Evolutionary conservation across 1,284 basidiomycete genomes (phyloP).

Genomic region (Sporisorium scitamineum): DNA sequence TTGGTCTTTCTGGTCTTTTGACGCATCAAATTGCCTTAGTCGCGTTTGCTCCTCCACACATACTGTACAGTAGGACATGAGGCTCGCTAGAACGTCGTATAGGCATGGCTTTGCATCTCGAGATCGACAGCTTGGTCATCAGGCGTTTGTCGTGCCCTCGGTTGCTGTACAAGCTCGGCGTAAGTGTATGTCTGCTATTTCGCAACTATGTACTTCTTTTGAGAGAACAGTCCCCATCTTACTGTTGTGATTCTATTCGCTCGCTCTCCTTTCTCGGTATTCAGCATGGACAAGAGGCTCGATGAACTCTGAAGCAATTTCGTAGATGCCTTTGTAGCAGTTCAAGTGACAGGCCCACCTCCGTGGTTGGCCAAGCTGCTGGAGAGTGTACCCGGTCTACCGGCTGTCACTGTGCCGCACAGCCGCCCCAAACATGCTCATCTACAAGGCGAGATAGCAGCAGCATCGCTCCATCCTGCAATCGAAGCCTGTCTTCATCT

Average conservation of each 20-base stretch:
- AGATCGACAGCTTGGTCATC: background rate
- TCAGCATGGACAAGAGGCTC: slow-evolving; percentile 11
- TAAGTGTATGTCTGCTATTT: background rate
- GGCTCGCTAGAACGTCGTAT: too few relatives aligned
- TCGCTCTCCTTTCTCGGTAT: background rate
- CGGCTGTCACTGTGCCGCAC: slow-evolving; percentile 20
- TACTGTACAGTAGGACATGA: too few relatives aligned
- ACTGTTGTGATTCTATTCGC: too few relatives aligned
- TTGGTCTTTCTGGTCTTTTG: too few relatives aligned
- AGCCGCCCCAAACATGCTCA: slow-evolving; percentile 19
- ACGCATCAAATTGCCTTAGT: too few relatives aligned
- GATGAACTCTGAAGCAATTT: slow-evolving; percentile 11
- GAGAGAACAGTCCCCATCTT: too few relatives aligned
- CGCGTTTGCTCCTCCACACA: background rate
- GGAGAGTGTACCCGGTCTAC: slow-evolving; percentile 10
- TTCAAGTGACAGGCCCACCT: background rate
- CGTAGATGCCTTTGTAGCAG: background rate
- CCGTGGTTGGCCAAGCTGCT: slow-evolving; percentile 19
- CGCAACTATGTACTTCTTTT: background rate
- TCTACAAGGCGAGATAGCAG: slow-evolving; percentile 21
- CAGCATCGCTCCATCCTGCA: slow-evolving; percentile 21
- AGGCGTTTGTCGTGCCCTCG: background rate
- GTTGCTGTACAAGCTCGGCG: background rate
- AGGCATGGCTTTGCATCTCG: background rate
- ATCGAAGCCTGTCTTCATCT: slow-evolving; percentile 36